phyloP scores from a whole-genome alignment of 768 basidiomycete species.

The Baorangia bicolor region DNA sequence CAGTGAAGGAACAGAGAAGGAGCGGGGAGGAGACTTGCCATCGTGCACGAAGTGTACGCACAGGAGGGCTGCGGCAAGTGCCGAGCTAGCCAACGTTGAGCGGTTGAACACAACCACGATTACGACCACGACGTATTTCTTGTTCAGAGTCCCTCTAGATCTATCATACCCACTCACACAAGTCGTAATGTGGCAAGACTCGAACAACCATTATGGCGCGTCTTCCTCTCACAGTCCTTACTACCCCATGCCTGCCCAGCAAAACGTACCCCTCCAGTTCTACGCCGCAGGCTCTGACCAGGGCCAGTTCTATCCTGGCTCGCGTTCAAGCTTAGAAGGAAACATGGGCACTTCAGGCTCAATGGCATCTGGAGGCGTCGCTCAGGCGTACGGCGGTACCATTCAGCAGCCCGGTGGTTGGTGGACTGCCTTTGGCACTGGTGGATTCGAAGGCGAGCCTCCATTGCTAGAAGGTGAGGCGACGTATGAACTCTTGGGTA shows the following conservation, averaged over 20 bases:
- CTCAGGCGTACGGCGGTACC: constrained; percentile 62
- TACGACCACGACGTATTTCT: constrained; percentile 1
- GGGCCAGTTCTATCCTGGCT: constrained; percentile 62
- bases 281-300: constrained; percentile 64
- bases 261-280: constrained; percentile 70
- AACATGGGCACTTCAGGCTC: constrained; percentile 56
- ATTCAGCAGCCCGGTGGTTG: constrained; percentile 76
- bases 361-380: constrained; percentile 45
- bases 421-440: constrained; percentile 97
- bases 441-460: constrained; percentile 93
- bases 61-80: constrained; percentile 25
- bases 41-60: constrained; percentile 6
- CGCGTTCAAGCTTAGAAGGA: constrained; percentile 77
- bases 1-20: not conserved
- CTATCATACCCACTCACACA: not conserved
- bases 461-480: constrained; percentile 86
- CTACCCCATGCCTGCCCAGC: constrained; percentile 47
- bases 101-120: constrained; percentile 14
- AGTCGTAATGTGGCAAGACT: constrained; percentile 73
- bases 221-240: constrained; percentile 60
- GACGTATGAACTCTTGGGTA: not conserved
- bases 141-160: not conserved
- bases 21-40: constrained; percentile 23
- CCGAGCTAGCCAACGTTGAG: constrained; percentile 15
- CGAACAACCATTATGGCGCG: constrained; percentile 53